Evolutionary conservation across 495 filamentous ascomycete genomes (phyloP).

Genomic region (Podospora fimiseda): DNA sequence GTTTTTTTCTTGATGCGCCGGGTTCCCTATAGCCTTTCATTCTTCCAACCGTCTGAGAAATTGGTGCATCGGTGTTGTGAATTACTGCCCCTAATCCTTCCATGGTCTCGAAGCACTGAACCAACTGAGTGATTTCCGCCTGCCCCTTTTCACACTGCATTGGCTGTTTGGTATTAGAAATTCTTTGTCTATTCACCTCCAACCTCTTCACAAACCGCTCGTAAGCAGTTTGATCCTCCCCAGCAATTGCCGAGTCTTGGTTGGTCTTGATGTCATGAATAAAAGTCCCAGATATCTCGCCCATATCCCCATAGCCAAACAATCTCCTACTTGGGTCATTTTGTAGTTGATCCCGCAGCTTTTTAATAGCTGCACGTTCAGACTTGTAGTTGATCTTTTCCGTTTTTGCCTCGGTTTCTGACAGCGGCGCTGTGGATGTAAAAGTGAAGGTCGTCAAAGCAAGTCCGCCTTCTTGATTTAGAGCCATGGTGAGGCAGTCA

Average conservation of each 20-base stretch:
- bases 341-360: background rate
- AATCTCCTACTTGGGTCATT: background rate
- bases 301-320: background rate
- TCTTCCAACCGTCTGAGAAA: no score
- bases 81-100: no score
- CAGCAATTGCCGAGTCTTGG: background rate
- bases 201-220: background rate
- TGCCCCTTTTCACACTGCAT: no score
- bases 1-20: no score
- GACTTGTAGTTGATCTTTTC: background rate
- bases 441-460: background rate
- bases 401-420: background rate
- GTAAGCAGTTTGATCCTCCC: background rate
- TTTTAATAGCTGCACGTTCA: background rate
- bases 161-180: no score
- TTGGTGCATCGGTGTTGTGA: no score
- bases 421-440: background rate
- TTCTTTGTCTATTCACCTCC: no score
- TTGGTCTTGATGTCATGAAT: background rate
- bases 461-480: background rate
- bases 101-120: no score
- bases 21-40: no score
- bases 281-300: background rate
- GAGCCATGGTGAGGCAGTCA: background rate
- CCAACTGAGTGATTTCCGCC: no score